Conservation (phyloP, 2,329 filamentous ascomycete genomes). For the Lizonia empirigonia region DNA sequence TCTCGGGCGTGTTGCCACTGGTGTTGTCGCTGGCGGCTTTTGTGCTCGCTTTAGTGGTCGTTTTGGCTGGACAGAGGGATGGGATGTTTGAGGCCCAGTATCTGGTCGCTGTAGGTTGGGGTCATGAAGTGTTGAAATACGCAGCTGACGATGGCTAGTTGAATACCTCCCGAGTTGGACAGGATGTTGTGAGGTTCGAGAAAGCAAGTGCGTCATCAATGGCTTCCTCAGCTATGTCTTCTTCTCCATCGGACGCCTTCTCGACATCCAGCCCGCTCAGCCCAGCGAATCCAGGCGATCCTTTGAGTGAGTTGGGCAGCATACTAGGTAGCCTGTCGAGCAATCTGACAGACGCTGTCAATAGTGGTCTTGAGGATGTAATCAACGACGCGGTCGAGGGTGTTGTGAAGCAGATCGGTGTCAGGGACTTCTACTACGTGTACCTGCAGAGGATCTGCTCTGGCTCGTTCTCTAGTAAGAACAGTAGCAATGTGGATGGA, state of each 20-base stretch:
- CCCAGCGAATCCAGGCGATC: constrained; percentile 16
- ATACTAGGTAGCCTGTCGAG: constrained; percentile 10
- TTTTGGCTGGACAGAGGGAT: constrained; percentile 22
- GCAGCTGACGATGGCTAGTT: constrained; percentile 18
- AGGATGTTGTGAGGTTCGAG: constrained; percentile 26
- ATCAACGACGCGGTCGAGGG: constrained; percentile 18
- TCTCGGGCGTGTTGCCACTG: constrained; percentile 26
- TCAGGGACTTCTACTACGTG: constrained; percentile 23
- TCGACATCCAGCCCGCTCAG: constrained; percentile 19
- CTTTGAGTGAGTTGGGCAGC: constrained; percentile 1
- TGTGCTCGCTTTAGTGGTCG: constrained; percentile 24
- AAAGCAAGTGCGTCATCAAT: constrained; percentile 10
- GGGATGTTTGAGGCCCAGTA: constrained; percentile 23
- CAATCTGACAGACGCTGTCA: constrained; percentile 19
- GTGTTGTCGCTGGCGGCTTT: constrained; percentile 21
- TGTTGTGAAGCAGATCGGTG: constrained; percentile 8
- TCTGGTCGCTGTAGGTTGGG: constrained; percentile 25
- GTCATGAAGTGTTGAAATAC: neutral
- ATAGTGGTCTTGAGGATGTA: constrained; percentile 16
- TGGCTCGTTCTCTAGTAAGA: neutral
- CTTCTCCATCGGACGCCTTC: constrained; percentile 13
- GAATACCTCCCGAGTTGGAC: constrained; percentile 23
- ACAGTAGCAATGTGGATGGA: neutral
- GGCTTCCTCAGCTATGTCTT: constrained; percentile 1
- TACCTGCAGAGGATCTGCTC: constrained; percentile 21